A percentile compares a stretch with the other conserved stretches of the same genome.
Conservation (phyloP, 257 asterid species). For the Knoxia roxburghii region DNA sequence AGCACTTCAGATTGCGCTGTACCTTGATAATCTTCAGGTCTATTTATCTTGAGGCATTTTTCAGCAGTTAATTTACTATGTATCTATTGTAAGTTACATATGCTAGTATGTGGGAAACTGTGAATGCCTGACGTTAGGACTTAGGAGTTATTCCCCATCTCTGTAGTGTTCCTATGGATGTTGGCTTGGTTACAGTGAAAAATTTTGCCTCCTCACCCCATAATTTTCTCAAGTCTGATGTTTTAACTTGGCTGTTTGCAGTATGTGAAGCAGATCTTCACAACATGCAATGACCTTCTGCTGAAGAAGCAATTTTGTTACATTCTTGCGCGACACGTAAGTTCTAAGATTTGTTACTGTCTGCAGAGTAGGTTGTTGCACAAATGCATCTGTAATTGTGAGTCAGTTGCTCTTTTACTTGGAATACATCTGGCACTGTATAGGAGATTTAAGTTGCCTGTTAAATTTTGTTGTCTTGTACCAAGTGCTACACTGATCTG, state of each 20-base stretch:
- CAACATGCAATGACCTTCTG: slow-evolving; percentile 46
- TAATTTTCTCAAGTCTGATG: background rate
- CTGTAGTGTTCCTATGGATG: background rate
- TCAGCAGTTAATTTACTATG: too few relatives aligned
- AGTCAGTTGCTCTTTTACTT: background rate
- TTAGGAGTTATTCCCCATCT: background rate
- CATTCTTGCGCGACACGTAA: slow-evolving; percentile 89
- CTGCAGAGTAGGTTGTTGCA: slow-evolving; percentile 3
- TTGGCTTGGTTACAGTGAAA: background rate
- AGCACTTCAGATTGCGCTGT: slow-evolving; percentile 76
- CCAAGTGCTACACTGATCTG: background rate
- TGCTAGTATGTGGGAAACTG: background rate
- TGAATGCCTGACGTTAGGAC: background rate
- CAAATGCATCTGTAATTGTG: background rate
- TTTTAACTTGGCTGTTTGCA: slow-evolving; percentile 27
- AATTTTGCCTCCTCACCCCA: background rate
- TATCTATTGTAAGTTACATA: background rate
- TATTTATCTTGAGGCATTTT: slow-evolving; percentile 10
- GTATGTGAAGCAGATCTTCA: slow-evolving; percentile 74
- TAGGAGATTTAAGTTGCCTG: background rate
- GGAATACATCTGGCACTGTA: background rate
- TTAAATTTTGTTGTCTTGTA: background rate
- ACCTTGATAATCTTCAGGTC: slow-evolving; percentile 79
- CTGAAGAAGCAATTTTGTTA: slow-evolving; percentile 74
- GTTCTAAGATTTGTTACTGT: slow-evolving; percentile 21